These are phyloP conservation scores for Acacia crassicarpa DNA, from an alignment of 306 rosid genomes.

Conservation along the genomic window DNA sequence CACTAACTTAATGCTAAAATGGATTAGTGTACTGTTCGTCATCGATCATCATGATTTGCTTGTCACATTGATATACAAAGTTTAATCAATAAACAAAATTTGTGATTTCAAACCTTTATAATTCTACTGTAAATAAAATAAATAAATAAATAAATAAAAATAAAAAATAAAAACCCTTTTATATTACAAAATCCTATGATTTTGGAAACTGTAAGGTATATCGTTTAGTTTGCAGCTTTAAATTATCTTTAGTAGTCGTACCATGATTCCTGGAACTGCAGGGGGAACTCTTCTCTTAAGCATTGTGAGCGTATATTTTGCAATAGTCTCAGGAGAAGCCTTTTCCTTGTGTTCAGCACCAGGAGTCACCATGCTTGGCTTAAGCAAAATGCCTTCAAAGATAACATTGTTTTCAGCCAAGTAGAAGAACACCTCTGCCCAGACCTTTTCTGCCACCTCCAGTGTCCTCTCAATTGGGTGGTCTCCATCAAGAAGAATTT, in stretches of 20 bases:
- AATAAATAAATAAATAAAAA: too few relatives aligned
- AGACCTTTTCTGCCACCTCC: constrained; percentile 98
- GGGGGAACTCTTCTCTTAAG: constrained; percentile 97
- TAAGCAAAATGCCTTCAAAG: constrained; percentile 96
- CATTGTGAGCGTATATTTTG: constrained; percentile 73
- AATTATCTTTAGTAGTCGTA: constrained; percentile 31
- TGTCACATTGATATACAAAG: neutral
- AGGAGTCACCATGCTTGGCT: constrained; percentile 99
- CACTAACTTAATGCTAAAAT: neutral
- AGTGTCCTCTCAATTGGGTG: constrained; percentile 93
- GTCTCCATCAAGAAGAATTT: constrained; percentile 97
- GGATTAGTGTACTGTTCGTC: constrained; percentile 3
- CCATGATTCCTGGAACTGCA: constrained; percentile 99
- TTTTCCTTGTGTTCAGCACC: constrained; percentile 95
- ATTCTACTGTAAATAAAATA: neutral
- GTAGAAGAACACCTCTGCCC: constrained; percentile 95
- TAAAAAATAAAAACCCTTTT: too few relatives aligned
- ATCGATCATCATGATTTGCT: neutral
- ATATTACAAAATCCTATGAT: neutral
- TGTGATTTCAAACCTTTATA: neutral
- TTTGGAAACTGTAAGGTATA: neutral
- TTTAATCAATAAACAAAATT: neutral
- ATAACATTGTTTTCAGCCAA: constrained; percentile 90
- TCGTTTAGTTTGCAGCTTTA: neutral
- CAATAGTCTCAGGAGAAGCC: constrained; percentile 89